Conservation (phyloP, 192 early-diverging fungal species). For the Linnemannia hyalina region DNA sequence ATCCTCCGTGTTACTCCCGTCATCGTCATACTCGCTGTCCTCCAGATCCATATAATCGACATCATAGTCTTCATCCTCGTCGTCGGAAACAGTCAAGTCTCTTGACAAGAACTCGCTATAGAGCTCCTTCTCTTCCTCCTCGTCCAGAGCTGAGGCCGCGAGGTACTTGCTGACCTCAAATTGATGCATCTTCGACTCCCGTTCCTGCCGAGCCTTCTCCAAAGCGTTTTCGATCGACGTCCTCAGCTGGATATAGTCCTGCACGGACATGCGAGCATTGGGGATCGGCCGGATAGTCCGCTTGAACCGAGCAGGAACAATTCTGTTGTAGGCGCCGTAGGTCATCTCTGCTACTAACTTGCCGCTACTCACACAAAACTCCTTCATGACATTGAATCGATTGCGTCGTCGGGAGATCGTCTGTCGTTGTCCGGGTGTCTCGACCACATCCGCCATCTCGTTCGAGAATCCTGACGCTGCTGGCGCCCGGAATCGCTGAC, state of each 20-base stretch:
- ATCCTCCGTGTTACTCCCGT: background rate
- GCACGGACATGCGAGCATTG: conserved; percentile 23
- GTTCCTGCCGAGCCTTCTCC: conserved; percentile 24
- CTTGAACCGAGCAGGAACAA: conserved; percentile 35
- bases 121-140: conserved; percentile 45
- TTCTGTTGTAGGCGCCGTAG: conserved; percentile 16
- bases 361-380: conserved; percentile 32
- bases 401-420: conserved; percentile 28
- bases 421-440: conserved; percentile 34
- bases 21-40: conserved; percentile 2
- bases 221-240: conserved; percentile 30
- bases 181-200: background rate
- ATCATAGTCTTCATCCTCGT: conserved; percentile 36
- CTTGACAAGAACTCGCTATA: conserved; percentile 42
- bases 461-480: conserved; percentile 34
- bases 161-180: background rate
- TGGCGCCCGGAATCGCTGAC: background rate
- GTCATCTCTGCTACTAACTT: conserved; percentile 26
- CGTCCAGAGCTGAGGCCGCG: conserved; percentile 14
- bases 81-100: conserved; percentile 32
- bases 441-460: conserved; percentile 40
- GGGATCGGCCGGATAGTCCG: background rate
- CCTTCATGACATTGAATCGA: conserved; percentile 42
- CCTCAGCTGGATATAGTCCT: conserved; percentile 37
- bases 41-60: conserved; percentile 22